Base-by-base conservation (phyloP, 768 basidiomycete species). In the Amanita rimosa region DNA sequence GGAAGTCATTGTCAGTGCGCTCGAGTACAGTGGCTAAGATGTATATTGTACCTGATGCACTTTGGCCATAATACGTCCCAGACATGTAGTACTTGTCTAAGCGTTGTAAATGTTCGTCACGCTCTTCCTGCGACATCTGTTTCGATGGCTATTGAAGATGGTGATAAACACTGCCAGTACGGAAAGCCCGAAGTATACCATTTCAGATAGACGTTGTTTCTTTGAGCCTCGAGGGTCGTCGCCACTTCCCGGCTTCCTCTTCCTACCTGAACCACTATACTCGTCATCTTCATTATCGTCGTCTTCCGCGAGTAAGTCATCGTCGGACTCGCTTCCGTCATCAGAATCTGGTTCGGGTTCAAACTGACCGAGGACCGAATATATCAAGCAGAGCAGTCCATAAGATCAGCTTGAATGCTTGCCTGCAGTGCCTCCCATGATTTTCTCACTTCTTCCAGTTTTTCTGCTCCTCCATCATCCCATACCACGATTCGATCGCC, bases 21-120 rank as follows among this genome's bases (percentile, higher is more conserved):
- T 94, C 92, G 7, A 97, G 74, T n/a, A 83, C 75, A 4, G 85
- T 91, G 8, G 94, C 90, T 3, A 99, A 79, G 53, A 90, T 72
- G 62, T 95, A 98, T 44, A 97, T 77, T 24, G 85, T 85, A 19
- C 85, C 84, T 8, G 93, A 81, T 6, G 89, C 91, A 57, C 89
- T 90, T 66, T 92, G 92, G 1, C 91, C 90, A 58, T 88, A 77
- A 67, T 80, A 89, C 40, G 89, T 86, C 33, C 96, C 96, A 14
- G 78, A 70, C 53, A 72, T 70, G 59, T 96, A 97, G 65, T 98
- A 83, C 58, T 85, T 87, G 55, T 85, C 76, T 22, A 98, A 66
- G 17, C 76, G 70, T 33, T 74, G 67, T 45, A 77, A 71, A 60
- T 88, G 75, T n/a, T 65, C 64, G 6, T 77, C 72, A 40, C 83